Conservation (phyloP, 202 grass and related monocot species). For the Bolboschoenoplectus hybrid region DNA sequence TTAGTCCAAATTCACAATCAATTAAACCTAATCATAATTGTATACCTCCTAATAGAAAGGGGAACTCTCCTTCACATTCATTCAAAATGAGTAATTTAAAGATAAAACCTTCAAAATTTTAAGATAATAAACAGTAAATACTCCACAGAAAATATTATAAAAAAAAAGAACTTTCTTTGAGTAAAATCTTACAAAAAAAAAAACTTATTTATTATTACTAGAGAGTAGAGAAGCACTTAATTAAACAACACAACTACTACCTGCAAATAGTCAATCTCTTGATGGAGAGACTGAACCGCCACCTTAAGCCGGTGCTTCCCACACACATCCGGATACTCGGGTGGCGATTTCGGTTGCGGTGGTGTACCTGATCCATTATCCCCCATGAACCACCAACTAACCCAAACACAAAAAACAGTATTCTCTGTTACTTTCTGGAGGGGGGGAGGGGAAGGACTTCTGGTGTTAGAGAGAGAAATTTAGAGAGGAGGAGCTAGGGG, state of each 20-base stretch:
- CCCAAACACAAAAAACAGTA: neutral
- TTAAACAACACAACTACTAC: constrained; percentile 46
- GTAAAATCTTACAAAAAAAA: too few relatives aligned
- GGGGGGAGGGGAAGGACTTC: neutral
- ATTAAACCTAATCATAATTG: too few relatives aligned
- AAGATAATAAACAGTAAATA: neutral
- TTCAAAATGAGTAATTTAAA: too few relatives aligned
- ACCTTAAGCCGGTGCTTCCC: constrained; percentile 74
- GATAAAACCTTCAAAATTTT: too few relatives aligned
- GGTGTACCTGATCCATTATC: constrained; percentile 12
- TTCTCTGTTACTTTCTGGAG: neutral
- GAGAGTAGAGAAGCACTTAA: constrained; percentile 20
- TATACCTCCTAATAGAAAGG: neutral
- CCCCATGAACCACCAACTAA: constrained; percentile 4
- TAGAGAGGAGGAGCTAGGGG: neutral
- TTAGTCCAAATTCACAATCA: too few relatives aligned
- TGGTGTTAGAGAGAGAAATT: neutral
- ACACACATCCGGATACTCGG: constrained; percentile 66
- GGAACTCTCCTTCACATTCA: neutral
- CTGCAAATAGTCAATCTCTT: constrained; percentile 83
- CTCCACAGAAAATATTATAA: neutral
- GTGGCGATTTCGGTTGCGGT: constrained; percentile 77
- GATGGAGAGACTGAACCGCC: constrained; percentile 69
- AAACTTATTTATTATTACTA: neutral
- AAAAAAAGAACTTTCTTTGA: neutral